Conservation (phyloP, 1,139 yeast species). For the Lodderomyces orthopsilosis region DNA sequence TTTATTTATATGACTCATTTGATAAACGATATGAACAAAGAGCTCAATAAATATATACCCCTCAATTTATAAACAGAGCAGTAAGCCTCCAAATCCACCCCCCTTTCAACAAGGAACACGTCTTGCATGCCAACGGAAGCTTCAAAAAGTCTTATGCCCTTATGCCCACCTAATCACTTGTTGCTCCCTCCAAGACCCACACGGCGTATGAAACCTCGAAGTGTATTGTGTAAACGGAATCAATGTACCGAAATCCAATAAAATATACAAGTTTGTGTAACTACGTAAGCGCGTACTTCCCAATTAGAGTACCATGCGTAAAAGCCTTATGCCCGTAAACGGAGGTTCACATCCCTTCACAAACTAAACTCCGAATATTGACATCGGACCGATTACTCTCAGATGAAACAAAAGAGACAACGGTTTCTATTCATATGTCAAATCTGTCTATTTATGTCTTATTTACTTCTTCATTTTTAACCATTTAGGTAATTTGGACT, state of each 20-base stretch:
- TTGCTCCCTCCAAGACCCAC: background rate
- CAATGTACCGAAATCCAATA: background rate
- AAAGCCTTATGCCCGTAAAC: background rate
- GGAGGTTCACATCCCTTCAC: background rate
- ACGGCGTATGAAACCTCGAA: background rate
- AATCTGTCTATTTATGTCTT: background rate
- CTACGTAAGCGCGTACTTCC: background rate
- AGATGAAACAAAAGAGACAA: no score
- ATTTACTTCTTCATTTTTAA: conserved; percentile 11
- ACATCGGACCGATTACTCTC: no score
- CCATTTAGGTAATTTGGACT: conserved; percentile 14
- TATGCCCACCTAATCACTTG: background rate
- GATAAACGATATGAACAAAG: background rate
- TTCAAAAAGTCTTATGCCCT: no score
- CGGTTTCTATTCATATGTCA: no score
- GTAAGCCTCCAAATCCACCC: background rate
- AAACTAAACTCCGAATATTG: background rate
- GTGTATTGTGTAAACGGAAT: background rate
- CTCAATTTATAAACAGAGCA: no score
- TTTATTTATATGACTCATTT: background rate
- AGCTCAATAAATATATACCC: background rate
- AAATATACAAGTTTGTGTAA: background rate
- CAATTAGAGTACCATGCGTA: background rate
- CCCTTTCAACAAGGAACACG: background rate
- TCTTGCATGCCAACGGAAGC: background rate